Conservation (phyloP, 495 filamentous ascomycete species). For the Hyaloscypha bicolor region DNA sequence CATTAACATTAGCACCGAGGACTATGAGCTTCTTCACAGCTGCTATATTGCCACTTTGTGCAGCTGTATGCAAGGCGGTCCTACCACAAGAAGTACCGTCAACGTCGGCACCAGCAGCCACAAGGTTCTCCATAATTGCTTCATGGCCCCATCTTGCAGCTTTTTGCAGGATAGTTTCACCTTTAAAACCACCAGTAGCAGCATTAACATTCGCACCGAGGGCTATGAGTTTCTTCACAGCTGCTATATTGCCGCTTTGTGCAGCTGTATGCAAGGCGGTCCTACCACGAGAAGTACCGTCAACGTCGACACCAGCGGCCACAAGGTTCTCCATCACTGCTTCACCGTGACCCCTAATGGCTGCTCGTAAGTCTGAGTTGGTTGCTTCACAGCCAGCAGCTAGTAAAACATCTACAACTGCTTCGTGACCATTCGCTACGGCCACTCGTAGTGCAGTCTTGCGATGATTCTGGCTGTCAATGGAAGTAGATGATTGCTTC, state of each 20-base stretch:
- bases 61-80: background rate
- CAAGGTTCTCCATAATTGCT: slow-evolving; percentile 17
- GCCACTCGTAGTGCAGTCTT: slow-evolving; percentile 15
- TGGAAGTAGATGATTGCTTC: slow-evolving; percentile 6
- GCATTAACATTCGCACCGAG: slow-evolving; percentile 19
- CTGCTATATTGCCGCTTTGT: slow-evolving; percentile 10
- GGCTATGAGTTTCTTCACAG: slow-evolving; percentile 15
- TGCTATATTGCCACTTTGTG: background rate
- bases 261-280: slow-evolving; percentile 20
- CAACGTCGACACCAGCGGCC: slow-evolving; percentile 20
- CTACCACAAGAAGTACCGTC: background rate
- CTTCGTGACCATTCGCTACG: slow-evolving; percentile 17
- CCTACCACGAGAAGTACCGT: slow-evolving; percentile 6
- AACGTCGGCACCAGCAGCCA: slow-evolving; percentile 19
- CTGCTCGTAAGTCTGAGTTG: slow-evolving; percentile 6
- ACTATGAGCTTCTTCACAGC: background rate
- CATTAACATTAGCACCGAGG: background rate
- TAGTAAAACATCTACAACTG: slow-evolving; percentile 21
- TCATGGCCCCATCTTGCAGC: slow-evolving; percentile 5
- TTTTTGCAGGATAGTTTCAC: background rate
- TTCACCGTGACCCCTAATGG: slow-evolving; percentile 6
- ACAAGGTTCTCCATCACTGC: slow-evolving; percentile 20
- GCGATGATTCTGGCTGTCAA: background rate
- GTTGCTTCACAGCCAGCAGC: slow-evolving; percentile 20
- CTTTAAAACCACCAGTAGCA: background rate